Base-by-base conservation (phyloP, 805 yeast genomes). In the Pichia thaimueangensis region DNA sequence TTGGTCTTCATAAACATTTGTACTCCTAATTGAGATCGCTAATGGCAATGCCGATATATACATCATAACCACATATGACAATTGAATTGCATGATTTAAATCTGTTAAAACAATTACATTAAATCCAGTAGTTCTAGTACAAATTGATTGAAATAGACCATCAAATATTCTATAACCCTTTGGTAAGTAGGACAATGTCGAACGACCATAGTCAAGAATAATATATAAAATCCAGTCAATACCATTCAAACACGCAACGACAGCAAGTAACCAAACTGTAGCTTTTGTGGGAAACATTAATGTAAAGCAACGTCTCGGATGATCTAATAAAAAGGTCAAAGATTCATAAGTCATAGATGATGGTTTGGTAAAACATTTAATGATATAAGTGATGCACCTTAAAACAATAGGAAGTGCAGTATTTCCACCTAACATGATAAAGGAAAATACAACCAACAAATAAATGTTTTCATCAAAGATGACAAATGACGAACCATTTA, bases 1-100 rank as follows among this genome's bases (percentile, higher is more conserved):
- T 58, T 88, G 97, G 56, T 93, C 98, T 60, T 93, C 98, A 65
- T 93, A 93, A 42, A 93, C 98, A 59, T 93, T 93, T 17, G 98
- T 91, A 60, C 97, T 76, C 66, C 98, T 79, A 48, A 93, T 88
- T 30, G 96, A 86, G 49, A 93, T 93, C 25, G 98, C 98, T 53
- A 93, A 68, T 1, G 99, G 99, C 58, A 89, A 70, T 34, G 91
- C 97, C 13, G 97, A 91, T 22, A 93, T 87, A 65, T 93, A 93
- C 98, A 93, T 93, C 97, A 93, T 91, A 47, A 93, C 74, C 79
- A 87, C 74, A 60, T 93, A 93, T 52, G 93, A 80, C 24, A 93
- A 95, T 60, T 88, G 96, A 39, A 91, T 85, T 0, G 96, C 93
- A 0, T 96, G 93, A 55, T 87, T 91, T 35, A 93, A 68, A 33